phyloP scores from a whole-genome alignment of 129 eudicot genomes.

The Centrapalus pauciflorus region DNA sequence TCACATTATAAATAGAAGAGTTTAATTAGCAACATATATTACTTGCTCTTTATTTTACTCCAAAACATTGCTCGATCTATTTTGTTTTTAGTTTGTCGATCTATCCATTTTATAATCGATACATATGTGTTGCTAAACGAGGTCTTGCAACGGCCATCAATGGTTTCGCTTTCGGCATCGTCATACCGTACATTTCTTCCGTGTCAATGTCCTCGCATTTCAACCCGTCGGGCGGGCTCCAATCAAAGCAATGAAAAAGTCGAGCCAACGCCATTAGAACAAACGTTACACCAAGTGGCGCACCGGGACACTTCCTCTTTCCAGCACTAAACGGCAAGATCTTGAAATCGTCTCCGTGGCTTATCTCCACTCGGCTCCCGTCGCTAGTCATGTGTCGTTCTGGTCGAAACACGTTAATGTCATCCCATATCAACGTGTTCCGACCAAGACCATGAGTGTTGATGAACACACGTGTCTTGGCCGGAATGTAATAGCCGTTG shows the following conservation, averaged over 20 bases:
- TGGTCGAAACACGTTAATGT: conserved; percentile 69
- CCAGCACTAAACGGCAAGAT: conserved; percentile 93
- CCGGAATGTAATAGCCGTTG: conserved; percentile 81
- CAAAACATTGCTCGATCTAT: too few species aligned
- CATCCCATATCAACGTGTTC: conserved; percentile 70
- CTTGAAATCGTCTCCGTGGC: conserved; percentile 90
- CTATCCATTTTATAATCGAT: too few species aligned
- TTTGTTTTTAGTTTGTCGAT: background rate
- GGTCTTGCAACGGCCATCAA: conserved; percentile 70
- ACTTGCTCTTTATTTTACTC: too few species aligned
- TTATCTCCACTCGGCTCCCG: conserved; percentile 84
- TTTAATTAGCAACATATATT: too few species aligned
- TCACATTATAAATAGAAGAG: too few species aligned
- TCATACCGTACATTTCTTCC: conserved; percentile 82
- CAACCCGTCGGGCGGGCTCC: conserved; percentile 70
- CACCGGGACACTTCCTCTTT: conserved; percentile 93
- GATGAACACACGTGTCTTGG: conserved; percentile 90
- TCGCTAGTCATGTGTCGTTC: conserved; percentile 62
- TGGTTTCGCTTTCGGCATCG: conserved; percentile 87
- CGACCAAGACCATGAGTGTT: conserved; percentile 87
- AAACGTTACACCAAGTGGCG: conserved; percentile 85
- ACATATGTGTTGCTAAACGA: conserved; percentile 56
- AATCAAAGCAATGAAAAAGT: conserved; percentile 77
- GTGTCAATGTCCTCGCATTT: conserved; percentile 70
- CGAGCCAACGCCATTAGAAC: conserved; percentile 86